A percentile compares a stretch with the other conserved stretches of the same genome.
Evolutionary conservation across 2,329 filamentous ascomycete genomes (phyloP).

Genomic region (Kalaharituber pfeilii): DNA sequence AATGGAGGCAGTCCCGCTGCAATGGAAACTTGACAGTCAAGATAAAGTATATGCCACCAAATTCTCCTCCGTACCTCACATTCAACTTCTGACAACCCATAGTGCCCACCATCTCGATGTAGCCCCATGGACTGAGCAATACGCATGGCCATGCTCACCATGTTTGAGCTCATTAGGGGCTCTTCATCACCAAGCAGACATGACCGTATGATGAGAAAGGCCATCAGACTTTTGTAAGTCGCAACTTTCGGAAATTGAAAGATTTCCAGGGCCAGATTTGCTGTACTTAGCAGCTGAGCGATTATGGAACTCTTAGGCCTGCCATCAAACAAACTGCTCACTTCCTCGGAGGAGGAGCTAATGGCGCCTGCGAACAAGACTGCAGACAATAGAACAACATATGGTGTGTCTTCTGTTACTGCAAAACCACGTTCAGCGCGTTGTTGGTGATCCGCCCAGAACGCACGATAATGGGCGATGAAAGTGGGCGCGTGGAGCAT

Average conservation of each 20-base stretch:
- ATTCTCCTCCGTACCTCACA: constrained; percentile 24
- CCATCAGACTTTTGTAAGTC: constrained; percentile 20
- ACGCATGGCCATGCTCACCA: constrained; percentile 22
- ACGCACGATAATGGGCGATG: constrained; percentile 16
- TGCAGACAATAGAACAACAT: constrained; percentile 19
- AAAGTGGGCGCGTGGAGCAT: constrained; percentile 21
- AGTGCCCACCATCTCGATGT: constrained; percentile 27
- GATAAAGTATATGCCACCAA: constrained; percentile 25
- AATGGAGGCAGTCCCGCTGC: constrained; percentile 22
- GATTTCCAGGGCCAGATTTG: constrained; percentile 15
- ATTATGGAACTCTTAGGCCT: constrained; percentile 15
- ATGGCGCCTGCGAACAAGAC: constrained; percentile 20
- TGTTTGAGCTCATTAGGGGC: constrained; percentile 20
- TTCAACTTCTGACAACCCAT: constrained; percentile 21
- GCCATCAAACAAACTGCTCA: not conserved
- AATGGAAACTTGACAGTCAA: constrained; percentile 22
- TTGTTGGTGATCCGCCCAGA: constrained; percentile 16
- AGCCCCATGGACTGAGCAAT: constrained; percentile 23
- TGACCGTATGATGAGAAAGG: constrained; percentile 21
- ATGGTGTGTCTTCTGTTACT: constrained; percentile 18
- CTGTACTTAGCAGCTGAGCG: constrained; percentile 12
- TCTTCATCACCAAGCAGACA: constrained; percentile 22
- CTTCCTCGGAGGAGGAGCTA: constrained; percentile 13
- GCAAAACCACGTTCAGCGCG: too few species aligned
- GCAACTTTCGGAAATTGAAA: constrained; percentile 19